phyloP scores from a whole-genome alignment of 2,329 filamentous ascomycete genomes.

The Claviceps spartinae region DNA sequence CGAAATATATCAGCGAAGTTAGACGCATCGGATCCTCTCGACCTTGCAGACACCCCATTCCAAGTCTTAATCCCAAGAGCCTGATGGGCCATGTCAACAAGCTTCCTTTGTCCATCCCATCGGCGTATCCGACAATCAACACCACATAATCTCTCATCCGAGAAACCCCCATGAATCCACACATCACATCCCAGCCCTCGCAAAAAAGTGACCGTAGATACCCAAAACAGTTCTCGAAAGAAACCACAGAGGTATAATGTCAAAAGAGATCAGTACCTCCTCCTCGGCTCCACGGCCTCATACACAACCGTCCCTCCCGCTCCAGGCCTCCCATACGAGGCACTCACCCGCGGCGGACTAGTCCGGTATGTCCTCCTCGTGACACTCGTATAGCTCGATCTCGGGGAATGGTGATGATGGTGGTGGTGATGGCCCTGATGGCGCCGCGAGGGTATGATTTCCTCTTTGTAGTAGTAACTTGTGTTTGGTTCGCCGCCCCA shows the following conservation, averaged over 20 bases:
- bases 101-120: neutral
- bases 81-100: too few species aligned
- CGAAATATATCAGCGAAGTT: too few species aligned
- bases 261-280: neutral
- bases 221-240: neutral
- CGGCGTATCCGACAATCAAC: neutral
- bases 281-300: neutral
- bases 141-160: neutral
- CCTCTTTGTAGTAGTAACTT: slow-evolving; percentile 43
- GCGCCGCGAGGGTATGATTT: slow-evolving; percentile 32
- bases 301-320: slow-evolving; percentile 11
- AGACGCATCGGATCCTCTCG: too few species aligned
- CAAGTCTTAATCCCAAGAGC: too few species aligned
- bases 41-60: too few species aligned
- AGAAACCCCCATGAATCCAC: neutral
- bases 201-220: neutral
- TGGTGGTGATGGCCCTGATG: slow-evolving; percentile 22
- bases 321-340: slow-evolving; percentile 8
- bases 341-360: slow-evolving; percentile 31
- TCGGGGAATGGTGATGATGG: slow-evolving; percentile 22
- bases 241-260: neutral
- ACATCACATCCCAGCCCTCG: neutral
- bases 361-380: slow-evolving; percentile 22
- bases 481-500: slow-evolving; percentile 26
- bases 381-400: slow-evolving; percentile 30